Base-by-base conservation (phyloP, 257 asterid genomes). In the Nicotiana paniculata region DNA sequence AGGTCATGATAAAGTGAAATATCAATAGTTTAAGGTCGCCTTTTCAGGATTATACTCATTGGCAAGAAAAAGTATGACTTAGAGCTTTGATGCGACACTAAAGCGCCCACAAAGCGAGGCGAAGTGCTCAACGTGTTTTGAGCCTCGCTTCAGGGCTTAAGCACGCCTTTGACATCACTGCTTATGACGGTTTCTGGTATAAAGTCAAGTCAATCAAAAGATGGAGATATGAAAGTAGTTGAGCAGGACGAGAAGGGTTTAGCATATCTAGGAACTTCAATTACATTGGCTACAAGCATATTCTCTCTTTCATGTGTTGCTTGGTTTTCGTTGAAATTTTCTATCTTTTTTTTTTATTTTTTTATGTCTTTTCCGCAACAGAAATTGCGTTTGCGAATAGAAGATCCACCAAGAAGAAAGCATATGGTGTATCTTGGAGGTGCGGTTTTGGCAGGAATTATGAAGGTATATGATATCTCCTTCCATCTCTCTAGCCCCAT, bases 381-480 rank as follows among this genome's bases (percentile, higher is more conserved):
- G 99, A 96, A 96, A 92, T 86, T 94, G 87, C 92, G 97, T 15
- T 87, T 96, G 85, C 85, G 99, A 85, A 94, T 96, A 85, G 99
- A 96, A 87, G 99, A 96, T 87, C 99, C 98, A 26, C 99, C 99
- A 48, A 90, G 99, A 79, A 92, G 98, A 87, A 96, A 96, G 81
- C 99, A 96, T 86, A 96, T 96, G 99, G 99, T 96, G 77, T 94
- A 94, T 89, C 97, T 94, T 10, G 97, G 98, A 82, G 99, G 98
- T 8, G 97, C 99, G 43, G 99, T 96, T 81, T 98, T 96, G 81
- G 99, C 99, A n/a, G 99, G 99, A 88, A 96, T 96, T 81, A 96
- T 96, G 99, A 96, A 94, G 98, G 99, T 96, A 81, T 81, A 32
- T 83, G 68, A 80, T 68, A 58, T 24, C 65, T 79, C 65, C 77